Evolutionary conservation across 202 grass and related monocot species (phyloP), one percentile per base, ranked within the genome.

Genomic region (Carex sylvatica): DNA sequence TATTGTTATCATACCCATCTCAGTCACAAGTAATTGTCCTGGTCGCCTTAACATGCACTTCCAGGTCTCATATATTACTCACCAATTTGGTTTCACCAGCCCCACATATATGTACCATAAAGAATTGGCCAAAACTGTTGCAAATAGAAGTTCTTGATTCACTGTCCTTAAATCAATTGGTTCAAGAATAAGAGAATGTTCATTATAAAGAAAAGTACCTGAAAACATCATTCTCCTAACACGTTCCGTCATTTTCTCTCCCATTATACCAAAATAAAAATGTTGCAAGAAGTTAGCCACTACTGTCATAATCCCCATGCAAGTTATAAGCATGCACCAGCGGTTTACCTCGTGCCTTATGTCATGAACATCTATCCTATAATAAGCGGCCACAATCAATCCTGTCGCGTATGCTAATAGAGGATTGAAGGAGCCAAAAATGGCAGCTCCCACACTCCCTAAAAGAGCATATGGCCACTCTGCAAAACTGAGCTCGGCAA

Each of bases 171-270:
- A n/a, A 55, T 75, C 26, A 26, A 75, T 31, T 77, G 30, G 19
- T 77, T 16, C 53, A 16, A 77, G 24, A 77, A n/a, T 35, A 20
- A 77, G 38, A 77, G 24, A 56, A 56, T 19, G 36, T 70, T 54
- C 33, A 26, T 2, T 16, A 77, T 52, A 35, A 53, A 9, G 3
- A 44, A 30, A 89, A 88, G 84, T 90, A 99, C 96, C 96, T 62
- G 96, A 99, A 86, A 99, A 99, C 96, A 99, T 99, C 96, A 99
- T 99, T 86, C 96, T 91, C 89, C 96, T 95, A 83, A 96, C 91
- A n/a, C 96, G 96, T 78, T 99, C 96, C 14, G 96, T 99, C 96
- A 99, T 99, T 80, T 99, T 99, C 89, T 99, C 96, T 66, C 96
- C 96, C 96, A 99, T 99, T 77, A 99, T 99, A 87, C 96, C 96